Evolutionary conservation across 2,329 filamentous ascomycete species (phyloP).

Genomic region (Xylaria sp.): DNA sequence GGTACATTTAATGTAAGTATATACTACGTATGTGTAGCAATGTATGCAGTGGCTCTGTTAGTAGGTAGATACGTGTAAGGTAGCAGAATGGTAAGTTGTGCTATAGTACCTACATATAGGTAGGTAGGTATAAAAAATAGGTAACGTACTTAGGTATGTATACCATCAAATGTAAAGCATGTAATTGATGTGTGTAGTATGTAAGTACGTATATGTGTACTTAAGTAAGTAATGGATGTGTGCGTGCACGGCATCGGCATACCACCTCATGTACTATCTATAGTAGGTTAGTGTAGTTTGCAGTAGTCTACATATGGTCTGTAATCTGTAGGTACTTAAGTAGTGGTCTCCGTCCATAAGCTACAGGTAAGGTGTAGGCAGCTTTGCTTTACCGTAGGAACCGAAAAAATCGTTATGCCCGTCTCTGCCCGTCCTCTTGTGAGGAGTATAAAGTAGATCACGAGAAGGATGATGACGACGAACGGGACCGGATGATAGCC

Average conservation of each 20-base stretch:
- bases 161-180: background rate
- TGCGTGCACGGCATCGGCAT: conserved; percentile 35
- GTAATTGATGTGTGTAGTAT: conserved; percentile 11
- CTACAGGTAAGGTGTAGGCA: background rate
- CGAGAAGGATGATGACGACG: conserved; percentile 15
- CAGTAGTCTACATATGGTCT: background rate
- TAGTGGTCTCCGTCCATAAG: background rate
- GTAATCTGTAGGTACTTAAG: background rate
- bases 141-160: background rate
- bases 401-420: conserved; percentile 19
- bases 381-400: conserved; percentile 21
- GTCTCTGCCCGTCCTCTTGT: background rate
- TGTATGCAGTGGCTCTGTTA: background rate
- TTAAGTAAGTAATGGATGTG: background rate
- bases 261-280: conserved; percentile 29
- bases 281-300: conserved; percentile 1
- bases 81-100: too few species aligned
- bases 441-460: too few species aligned
- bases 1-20: background rate
- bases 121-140: too few species aligned
- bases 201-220: background rate
- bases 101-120: too few species aligned
- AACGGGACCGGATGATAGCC: conserved; percentile 4
- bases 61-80: background rate
- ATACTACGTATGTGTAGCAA: conserved; percentile 5